Percentiles rank a stretch among this genome's conserved stretches.
Conservation (phyloP, 164 flowering plant species). For the Stephania cephalantha region DNA sequence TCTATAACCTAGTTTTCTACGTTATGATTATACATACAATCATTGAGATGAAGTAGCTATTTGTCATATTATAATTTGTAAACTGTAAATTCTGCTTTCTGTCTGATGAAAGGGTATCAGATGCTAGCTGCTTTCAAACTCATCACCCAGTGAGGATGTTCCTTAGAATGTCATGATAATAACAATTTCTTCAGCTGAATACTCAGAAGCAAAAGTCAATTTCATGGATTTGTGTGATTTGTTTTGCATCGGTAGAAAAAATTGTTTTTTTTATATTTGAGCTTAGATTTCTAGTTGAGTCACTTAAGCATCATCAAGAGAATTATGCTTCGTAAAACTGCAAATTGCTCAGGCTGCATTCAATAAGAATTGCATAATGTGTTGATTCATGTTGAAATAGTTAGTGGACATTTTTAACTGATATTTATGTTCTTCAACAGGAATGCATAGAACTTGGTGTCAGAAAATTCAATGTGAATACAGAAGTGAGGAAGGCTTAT, state of each 20-base stretch:
- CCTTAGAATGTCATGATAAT: too few species aligned
- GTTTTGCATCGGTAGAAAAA: neutral
- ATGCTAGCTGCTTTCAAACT: too few species aligned
- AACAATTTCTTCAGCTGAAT: too few species aligned
- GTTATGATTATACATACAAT: too few species aligned
- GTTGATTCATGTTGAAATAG: neutral
- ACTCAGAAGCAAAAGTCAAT: neutral
- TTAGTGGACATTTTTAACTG: neutral
- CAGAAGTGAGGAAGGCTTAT: conserved; percentile 92
- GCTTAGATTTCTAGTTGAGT: neutral
- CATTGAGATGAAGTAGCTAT: too few species aligned
- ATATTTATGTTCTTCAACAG: conserved; percentile 32
- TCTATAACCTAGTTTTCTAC: too few species aligned
- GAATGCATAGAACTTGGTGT: conserved; percentile 77
- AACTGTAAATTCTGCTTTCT: too few species aligned
- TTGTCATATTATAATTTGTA: too few species aligned
- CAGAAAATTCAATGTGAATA: conserved; percentile 92
- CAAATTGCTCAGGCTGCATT: neutral
- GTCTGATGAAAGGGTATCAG: too few species aligned
- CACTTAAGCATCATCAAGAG: neutral
- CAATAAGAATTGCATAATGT: too few species aligned
- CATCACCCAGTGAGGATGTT: neutral
- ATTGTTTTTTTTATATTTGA: neutral
- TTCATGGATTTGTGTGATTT: neutral
- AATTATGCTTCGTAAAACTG: neutral